Evolutionary conservation across 164 flowering plant species (phyloP).

Genomic region (Hamamelis virginiana): DNA sequence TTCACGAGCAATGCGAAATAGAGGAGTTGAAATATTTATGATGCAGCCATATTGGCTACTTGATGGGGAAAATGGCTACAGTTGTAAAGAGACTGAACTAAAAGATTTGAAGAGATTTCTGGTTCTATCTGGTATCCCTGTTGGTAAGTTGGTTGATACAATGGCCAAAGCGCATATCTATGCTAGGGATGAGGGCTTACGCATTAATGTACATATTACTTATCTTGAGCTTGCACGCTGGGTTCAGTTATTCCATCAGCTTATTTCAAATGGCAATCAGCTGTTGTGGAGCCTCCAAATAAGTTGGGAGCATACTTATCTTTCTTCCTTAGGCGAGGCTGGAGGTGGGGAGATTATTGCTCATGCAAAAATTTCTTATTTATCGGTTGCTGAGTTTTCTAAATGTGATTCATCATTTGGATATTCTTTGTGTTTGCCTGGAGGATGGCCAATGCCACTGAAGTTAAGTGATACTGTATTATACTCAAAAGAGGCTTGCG

Average conservation of each 20-base stretch:
- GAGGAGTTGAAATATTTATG: conserved; percentile 90
- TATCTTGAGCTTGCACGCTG: conserved; percentile 84
- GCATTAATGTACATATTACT: conserved; percentile 44
- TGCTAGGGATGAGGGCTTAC: conserved; percentile 55
- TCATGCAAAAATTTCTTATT: conserved; percentile 36
- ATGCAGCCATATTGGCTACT: conserved; percentile 68
- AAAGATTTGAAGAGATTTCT: conserved; percentile 69
- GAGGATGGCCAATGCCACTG: conserved; percentile 85
- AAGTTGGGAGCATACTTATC: conserved; percentile 91
- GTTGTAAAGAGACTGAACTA: conserved; percentile 37
- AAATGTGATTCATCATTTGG: conserved; percentile 21
- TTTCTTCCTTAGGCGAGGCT: conserved; percentile 72
- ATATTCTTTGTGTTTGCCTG: conserved; percentile 59
- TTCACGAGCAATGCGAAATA: conserved; percentile 96
- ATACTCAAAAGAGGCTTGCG: conserved; percentile 57
- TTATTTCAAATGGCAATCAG: conserved; percentile 64
- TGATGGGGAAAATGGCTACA: conserved; percentile 23
- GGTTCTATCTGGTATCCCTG: conserved; percentile 67
- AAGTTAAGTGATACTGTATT: conserved; percentile 43
- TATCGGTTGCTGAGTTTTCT: conserved; percentile 29
- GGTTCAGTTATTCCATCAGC: conserved; percentile 82
- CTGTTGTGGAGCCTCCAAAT: conserved; percentile 69
- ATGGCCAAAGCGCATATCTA: conserved; percentile 80
- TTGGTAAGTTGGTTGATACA: conserved; percentile 47
- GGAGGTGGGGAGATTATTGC: conserved; percentile 52